A percentile compares a stretch with the other conserved stretches of the same genome.
phyloP scores from a whole-genome alignment of 2,329 filamentous ascomycete species.

The Ustilaginoidea virens region DNA sequence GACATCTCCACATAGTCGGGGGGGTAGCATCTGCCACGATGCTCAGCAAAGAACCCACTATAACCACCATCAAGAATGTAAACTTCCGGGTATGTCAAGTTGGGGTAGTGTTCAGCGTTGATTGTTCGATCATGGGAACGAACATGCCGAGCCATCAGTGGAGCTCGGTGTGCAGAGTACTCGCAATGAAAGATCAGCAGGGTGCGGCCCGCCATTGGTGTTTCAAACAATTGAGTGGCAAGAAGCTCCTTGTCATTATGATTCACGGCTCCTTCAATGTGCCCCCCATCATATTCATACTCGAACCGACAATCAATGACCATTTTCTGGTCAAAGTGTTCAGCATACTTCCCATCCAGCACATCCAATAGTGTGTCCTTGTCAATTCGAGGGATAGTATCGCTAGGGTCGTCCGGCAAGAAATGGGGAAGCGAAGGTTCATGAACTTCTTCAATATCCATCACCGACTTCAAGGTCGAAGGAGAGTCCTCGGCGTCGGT shows the following conservation, averaged over 20 bases:
- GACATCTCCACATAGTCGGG: slow-evolving; percentile 97
- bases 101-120: slow-evolving; percentile 77
- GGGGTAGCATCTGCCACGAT: slow-evolving; percentile 71
- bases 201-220: slow-evolving; percentile 51
- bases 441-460: slow-evolving; percentile 67
- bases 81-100: slow-evolving; percentile 86
- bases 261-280: slow-evolving; percentile 87
- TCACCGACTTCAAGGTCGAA: slow-evolving; percentile 50
- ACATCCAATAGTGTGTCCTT: slow-evolving; percentile 72
- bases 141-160: slow-evolving; percentile 89
- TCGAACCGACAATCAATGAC: slow-evolving; percentile 96
- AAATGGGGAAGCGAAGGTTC: slow-evolving; percentile 72
- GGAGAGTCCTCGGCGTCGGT: slow-evolving; percentile 37
- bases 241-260: slow-evolving; percentile 93
- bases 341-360: slow-evolving; percentile 68
- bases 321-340: slow-evolving; percentile 64
- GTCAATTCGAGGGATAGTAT: slow-evolving; percentile 77
- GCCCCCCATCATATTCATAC: slow-evolving; percentile 94
- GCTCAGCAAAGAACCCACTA: slow-evolving; percentile 74
- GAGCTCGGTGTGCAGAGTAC: slow-evolving; percentile 91
- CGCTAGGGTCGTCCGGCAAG: slow-evolving; percentile 60
- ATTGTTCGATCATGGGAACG: slow-evolving; percentile 74
- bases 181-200: slow-evolving; percentile 93
- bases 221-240: slow-evolving; percentile 61
- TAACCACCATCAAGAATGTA: slow-evolving; percentile 97